Evolutionary conservation across 257 asterid species (phyloP).

Genomic region (Solanum lycopersicoides): DNA sequence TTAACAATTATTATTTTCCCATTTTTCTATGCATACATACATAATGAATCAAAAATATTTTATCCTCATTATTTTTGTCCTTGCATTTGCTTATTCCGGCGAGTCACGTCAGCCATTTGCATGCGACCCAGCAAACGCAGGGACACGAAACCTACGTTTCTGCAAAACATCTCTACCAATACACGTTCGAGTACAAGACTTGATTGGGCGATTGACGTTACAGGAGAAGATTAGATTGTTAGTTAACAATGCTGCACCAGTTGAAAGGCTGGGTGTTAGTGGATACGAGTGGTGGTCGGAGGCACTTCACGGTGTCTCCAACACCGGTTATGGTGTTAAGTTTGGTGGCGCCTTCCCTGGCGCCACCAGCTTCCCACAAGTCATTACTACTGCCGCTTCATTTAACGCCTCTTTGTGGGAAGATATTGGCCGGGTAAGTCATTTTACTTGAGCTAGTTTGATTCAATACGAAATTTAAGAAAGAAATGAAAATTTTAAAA

Average conservation of each 20-base stretch:
- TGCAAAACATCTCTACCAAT: slow-evolving; percentile 41
- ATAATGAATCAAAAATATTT: background rate
- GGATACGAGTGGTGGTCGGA: slow-evolving; percentile 99
- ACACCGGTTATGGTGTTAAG: slow-evolving; percentile 60
- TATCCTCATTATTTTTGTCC: background rate
- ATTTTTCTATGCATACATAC: background rate
- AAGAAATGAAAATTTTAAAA: too few species aligned
- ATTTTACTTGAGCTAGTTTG: too few species aligned
- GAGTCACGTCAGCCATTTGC: slow-evolving; percentile 59
- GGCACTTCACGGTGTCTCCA: slow-evolving; percentile 90
- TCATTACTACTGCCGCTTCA: slow-evolving; percentile 75
- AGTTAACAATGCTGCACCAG: slow-evolving; percentile 83
- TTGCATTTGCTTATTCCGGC: slow-evolving; percentile 4
- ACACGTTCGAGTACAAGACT: slow-evolving; percentile 51
- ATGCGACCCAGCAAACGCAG: slow-evolving; percentile 49
- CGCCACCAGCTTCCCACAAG: slow-evolving; percentile 93
- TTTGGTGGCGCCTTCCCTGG: slow-evolving; percentile 68
- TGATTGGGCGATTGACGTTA: slow-evolving; percentile 54
- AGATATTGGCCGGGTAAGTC: slow-evolving; percentile 63
- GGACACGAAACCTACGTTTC: slow-evolving; percentile 34
- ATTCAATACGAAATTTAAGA: too few species aligned
- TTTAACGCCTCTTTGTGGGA: slow-evolving; percentile 78
- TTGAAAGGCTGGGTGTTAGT: slow-evolving; percentile 50
- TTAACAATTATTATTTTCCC: background rate
- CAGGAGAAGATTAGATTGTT: slow-evolving; percentile 55